Conservation (phyloP, 495 filamentous ascomycete species). For the Penicillium goetzii region DNA sequence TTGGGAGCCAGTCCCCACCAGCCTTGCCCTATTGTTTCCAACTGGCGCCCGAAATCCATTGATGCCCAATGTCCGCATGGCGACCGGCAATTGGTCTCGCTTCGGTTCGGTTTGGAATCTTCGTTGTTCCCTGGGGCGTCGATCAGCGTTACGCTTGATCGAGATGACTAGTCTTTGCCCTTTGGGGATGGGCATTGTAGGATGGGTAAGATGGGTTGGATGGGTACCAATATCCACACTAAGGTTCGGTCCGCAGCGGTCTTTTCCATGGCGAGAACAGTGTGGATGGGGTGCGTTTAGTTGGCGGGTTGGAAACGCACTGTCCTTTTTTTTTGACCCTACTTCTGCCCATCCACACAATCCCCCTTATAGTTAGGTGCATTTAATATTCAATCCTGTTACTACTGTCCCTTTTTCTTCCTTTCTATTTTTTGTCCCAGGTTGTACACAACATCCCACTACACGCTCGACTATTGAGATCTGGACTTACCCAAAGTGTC, state of each 20-base stretch:
- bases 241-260: slow-evolving; percentile 34
- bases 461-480: slow-evolving; percentile 32
- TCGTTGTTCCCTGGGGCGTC: slow-evolving; percentile 32
- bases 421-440: slow-evolving; percentile 2
- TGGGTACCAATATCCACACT: slow-evolving; percentile 39
- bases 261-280: slow-evolving; percentile 17
- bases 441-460: slow-evolving; percentile 14
- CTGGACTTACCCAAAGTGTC: slow-evolving; percentile 32
- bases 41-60: slow-evolving; percentile 35
- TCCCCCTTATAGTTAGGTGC: slow-evolving; percentile 15
- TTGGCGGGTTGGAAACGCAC: slow-evolving; percentile 5
- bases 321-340: slow-evolving; percentile 8
- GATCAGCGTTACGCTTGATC: slow-evolving; percentile 25
- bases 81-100: slow-evolving; percentile 43
- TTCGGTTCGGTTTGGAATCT: slow-evolving; percentile 31
- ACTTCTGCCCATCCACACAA: slow-evolving; percentile 14
- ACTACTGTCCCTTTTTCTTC: not conserved
- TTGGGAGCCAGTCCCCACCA: slow-evolving; percentile 33
- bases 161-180: not conserved
- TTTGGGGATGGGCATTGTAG: not conserved
- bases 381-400: slow-evolving; percentile 10
- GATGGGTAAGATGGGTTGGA: slow-evolving; percentile 12
- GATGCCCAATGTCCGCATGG: slow-evolving; percentile 47
- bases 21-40: slow-evolving; percentile 17
- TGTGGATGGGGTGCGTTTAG: not conserved